These are phyloP conservation scores for Leccinum longicurvipes DNA, from an alignment of 768 basidiomycete species.

Conservation along the genomic window DNA sequence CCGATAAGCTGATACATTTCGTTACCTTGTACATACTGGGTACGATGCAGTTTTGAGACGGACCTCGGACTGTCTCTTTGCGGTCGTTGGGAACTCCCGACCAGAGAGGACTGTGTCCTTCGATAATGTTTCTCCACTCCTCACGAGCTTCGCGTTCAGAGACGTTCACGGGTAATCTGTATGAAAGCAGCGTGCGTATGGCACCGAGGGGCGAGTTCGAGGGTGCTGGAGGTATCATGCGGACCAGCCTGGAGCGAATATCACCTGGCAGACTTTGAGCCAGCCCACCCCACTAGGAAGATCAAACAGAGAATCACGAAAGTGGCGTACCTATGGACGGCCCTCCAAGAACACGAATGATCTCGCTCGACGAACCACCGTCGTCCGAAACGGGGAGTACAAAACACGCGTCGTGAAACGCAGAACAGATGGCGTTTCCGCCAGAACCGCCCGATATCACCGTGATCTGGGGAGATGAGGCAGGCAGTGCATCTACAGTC, in stretches of 20 bases:
- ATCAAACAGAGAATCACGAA: conserved; percentile 12
- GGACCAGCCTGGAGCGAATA: conserved; percentile 83
- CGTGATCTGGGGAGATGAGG: conserved; percentile 46
- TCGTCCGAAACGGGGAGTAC: conserved; percentile 94
- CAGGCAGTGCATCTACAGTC: conserved; percentile 2
- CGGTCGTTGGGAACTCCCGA: conserved; percentile 81
- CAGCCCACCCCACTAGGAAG: conserved; percentile 4
- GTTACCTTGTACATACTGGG: neutral
- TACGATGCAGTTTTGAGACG: conserved; percentile 4
- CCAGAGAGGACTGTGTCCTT: conserved; percentile 82
- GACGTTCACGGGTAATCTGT: conserved; percentile 70
- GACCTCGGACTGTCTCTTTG: conserved; percentile 89
- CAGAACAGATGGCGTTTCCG: conserved; percentile 85
- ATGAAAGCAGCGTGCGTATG: conserved; percentile 72
- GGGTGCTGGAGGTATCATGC: conserved; percentile 72
- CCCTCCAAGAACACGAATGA: conserved; percentile 85
- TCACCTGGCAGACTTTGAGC: conserved; percentile 51
- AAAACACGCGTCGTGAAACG: conserved; percentile 75
- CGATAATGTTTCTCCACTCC: conserved; percentile 91
- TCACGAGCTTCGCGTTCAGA: conserved; percentile 75
- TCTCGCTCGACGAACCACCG: conserved; percentile 93
- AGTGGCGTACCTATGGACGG: conserved; percentile 67
- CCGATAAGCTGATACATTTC: conserved; percentile 1
- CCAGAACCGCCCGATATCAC: conserved; percentile 94
- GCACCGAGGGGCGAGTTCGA: conserved; percentile 62